Base-by-base conservation (phyloP, 345 rosid species). In the Boechera stricta region DNA sequence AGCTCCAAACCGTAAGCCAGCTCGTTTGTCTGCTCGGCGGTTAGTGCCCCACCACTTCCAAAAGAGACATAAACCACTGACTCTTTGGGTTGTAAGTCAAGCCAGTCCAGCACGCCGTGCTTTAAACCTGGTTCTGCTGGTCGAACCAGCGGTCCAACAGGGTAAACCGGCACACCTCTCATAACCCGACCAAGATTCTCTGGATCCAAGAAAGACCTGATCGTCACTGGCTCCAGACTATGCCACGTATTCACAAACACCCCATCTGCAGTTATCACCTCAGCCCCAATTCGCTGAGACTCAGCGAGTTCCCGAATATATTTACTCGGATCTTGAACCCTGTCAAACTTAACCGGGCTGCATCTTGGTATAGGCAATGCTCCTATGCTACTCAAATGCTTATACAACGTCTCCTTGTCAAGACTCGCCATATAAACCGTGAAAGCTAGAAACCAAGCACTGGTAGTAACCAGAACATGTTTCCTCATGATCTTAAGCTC, bases 361-460 rank as follows among this genome's bases (percentile, higher is more conserved):
- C 88, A 88, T 2, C 92, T 92, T 0, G 91, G 94, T 42, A 88
- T 73, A 6, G 12, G 5, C 16, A 87, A 48, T 1, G 84, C 85
- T 26, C 52, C 63, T 32, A 48, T 52, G 18, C 32, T 44, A 6
- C 74, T 64, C 11, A 79, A 41, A 7, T 85, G 83, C 8, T 77
- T 77, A 1, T 47, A 82, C 48, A 74, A 65, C 15, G 64, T 78
- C 45, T 41, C 74, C 26, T 64, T 74, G 26, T 82, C 84, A 26
- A 82, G 65, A 16, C 73, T 73, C 9, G 89, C 86, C 18, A 76
- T 72, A 66, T 87, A 84, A 26, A 86, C 51, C 0, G 80, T 67
- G 13, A 80, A 53, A 6, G 91, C 89, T 32, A 91, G 85, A 74
- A 85, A 78, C 91, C 94, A 83, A 13, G 91, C 97, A 57, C 79